Evolutionary conservation across 495 filamentous ascomycete genomes (phyloP).

Genomic region (Aspergillus sclerotioniger): DNA sequence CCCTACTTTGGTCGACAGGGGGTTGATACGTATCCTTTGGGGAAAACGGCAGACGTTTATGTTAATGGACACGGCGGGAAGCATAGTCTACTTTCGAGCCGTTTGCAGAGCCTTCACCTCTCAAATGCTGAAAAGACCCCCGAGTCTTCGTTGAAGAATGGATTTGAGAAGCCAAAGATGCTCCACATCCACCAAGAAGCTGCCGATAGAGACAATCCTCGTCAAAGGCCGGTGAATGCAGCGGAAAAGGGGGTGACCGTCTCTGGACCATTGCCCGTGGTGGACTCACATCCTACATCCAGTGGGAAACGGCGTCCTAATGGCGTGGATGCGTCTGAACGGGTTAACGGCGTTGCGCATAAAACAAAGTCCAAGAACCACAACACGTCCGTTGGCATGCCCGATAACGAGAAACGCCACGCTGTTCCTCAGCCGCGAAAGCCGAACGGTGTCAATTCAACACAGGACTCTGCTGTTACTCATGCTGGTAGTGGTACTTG

Average conservation of each 20-base stretch:
- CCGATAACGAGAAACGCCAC: slow-evolving; percentile 34
- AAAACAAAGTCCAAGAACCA: slow-evolving; percentile 36
- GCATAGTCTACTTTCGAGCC: slow-evolving; percentile 36
- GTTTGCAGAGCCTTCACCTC: slow-evolving; percentile 39
- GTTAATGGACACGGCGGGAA: slow-evolving; percentile 24
- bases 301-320: slow-evolving; percentile 31
- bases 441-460: slow-evolving; percentile 26
- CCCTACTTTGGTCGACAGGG: slow-evolving; percentile 29
- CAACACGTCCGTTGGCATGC: slow-evolving; percentile 25
- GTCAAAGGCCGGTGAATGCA: slow-evolving; percentile 30
- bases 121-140: slow-evolving; percentile 36
- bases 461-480: slow-evolving; percentile 27
- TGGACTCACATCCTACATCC: slow-evolving; percentile 27
- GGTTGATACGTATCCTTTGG: slow-evolving; percentile 25
- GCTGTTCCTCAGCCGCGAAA: slow-evolving; percentile 33
- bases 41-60: slow-evolving; percentile 14
- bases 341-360: slow-evolving; percentile 35
- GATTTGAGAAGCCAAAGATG: slow-evolving; percentile 30
- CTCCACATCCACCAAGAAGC: slow-evolving; percentile 20
- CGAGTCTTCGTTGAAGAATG: slow-evolving; percentile 27
- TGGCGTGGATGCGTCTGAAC: slow-evolving; percentile 34
- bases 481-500: slow-evolving; percentile 40
- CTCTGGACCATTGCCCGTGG: slow-evolving; percentile 17
- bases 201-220: slow-evolving; percentile 28
- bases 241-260: slow-evolving; percentile 31